Percentiles rank a stretch among this genome's conserved stretches.
These are phyloP conservation scores for Stephania japonica DNA, from an alignment of 164 flowering plant genomes.

Conservation along the genomic window DNA sequence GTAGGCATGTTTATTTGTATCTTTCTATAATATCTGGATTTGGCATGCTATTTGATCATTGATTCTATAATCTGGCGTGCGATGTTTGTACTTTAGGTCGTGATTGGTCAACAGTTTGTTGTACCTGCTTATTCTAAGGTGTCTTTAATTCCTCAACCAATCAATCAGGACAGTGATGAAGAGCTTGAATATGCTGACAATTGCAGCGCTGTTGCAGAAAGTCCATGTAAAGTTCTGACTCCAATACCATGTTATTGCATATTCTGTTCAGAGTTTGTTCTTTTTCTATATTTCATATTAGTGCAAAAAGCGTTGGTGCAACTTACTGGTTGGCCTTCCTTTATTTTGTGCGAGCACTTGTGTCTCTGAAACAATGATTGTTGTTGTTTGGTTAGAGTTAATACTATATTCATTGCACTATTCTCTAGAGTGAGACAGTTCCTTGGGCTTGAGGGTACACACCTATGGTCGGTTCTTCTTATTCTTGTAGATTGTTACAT, in stretches of 20 bases:
- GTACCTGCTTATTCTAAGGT: conserved; percentile 94
- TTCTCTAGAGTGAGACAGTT: too few relatives aligned
- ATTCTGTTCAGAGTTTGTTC: neutral
- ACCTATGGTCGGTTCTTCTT: neutral
- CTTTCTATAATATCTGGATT: neutral
- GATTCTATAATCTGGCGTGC: neutral
- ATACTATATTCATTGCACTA: neutral
- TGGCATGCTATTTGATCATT: neutral
- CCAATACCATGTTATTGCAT: neutral
- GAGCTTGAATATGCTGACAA: conserved; percentile 95
- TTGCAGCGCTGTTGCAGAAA: conserved; percentile 42
- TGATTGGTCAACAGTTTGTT: conserved; percentile 60
- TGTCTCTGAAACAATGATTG: neutral
- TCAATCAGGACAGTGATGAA: conserved; percentile 85
- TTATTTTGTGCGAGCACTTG: neutral
- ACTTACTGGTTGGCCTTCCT: neutral
- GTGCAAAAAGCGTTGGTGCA: neutral
- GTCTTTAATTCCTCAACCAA: conserved; percentile 76
- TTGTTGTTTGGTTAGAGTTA: neutral
- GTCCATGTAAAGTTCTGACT: conserved; percentile 35
- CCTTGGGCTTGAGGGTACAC: neutral
- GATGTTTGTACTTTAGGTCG: conserved; percentile 43
- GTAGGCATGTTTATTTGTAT: neutral
- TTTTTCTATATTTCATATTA: neutral
- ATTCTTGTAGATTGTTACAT: neutral